These are phyloP conservation scores for Ceratocystis variospora DNA, from an alignment of 2,329 filamentous ascomycete genomes.

Conservation along the genomic window DNA sequence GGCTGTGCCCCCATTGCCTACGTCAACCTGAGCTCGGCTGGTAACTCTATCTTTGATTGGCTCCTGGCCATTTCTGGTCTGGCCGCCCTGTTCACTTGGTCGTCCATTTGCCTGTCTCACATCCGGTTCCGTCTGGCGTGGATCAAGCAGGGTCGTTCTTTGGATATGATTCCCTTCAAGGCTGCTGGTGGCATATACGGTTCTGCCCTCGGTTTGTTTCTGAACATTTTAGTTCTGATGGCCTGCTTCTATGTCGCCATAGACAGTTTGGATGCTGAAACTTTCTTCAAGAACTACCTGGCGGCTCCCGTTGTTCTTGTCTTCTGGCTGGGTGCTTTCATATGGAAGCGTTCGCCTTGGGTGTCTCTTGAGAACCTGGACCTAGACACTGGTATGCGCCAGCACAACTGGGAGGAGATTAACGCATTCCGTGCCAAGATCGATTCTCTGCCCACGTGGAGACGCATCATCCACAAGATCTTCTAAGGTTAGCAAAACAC, in stretches of 20 bases:
- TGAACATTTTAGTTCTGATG: constrained; percentile 40
- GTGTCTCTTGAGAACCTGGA: constrained; percentile 47
- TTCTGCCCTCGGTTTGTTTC: constrained; percentile 45
- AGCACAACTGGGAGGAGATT: constrained; percentile 52
- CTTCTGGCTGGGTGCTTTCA: constrained; percentile 43
- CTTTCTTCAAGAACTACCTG: constrained; percentile 42
- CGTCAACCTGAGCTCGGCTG: constrained; percentile 33
- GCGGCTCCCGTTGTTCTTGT: constrained; percentile 38
- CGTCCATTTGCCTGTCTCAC: constrained; percentile 49
- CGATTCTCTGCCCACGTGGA: constrained; percentile 40
- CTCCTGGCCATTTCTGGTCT: constrained; percentile 50
- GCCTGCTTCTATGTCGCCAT: constrained; percentile 41
- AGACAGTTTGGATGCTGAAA: constrained; percentile 31
- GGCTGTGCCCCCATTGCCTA: constrained; percentile 36
- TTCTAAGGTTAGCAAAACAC: constrained; percentile 24
- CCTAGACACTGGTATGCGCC: constrained; percentile 50
- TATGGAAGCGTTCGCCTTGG: constrained; percentile 53
- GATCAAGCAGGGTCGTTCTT: constrained; percentile 40
- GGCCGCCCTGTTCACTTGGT: constrained; percentile 51
- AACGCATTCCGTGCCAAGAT: constrained; percentile 39
- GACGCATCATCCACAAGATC: constrained; percentile 28
- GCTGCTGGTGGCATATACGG: constrained; percentile 47
- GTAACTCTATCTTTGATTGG: constrained; percentile 46
- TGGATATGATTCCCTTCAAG: constrained; percentile 52
- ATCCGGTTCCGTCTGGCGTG: constrained; percentile 54